Conservation (phyloP, 768 basidiomycete species). For the Tylopilus subfusipes region DNA sequence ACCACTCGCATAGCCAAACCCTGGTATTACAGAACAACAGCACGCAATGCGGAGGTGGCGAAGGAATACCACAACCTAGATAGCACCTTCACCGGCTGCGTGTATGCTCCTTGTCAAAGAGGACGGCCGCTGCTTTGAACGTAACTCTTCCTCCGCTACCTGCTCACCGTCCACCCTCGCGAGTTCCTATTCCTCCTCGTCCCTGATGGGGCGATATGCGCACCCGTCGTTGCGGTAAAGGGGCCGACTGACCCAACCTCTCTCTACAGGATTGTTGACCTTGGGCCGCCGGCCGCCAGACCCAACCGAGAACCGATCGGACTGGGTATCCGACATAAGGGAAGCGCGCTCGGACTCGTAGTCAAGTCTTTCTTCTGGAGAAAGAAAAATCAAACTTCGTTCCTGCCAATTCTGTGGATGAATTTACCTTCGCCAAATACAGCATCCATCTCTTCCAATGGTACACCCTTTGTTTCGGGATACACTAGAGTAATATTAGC, state of each 20-base stretch:
- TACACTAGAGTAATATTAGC: constrained; percentile 50
- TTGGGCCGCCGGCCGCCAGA: constrained; percentile 24
- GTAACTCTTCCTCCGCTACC: constrained; percentile 25
- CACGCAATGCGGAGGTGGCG: constrained; percentile 1
- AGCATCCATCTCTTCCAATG: constrained; percentile 87
- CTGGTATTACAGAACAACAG: constrained; percentile 4
- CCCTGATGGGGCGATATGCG: constrained; percentile 47
- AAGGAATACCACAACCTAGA: constrained; percentile 3
- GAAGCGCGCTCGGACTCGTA: constrained; percentile 64
- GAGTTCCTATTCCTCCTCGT: constrained; percentile 54
- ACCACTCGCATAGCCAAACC: constrained; percentile 7
- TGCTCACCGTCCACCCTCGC: constrained; percentile 45
- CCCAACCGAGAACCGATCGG: constrained; percentile 37
- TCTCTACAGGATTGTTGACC: constrained; percentile 18
- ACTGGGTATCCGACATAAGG: constrained; percentile 40
- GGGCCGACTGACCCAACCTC: constrained; percentile 51
- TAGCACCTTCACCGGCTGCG: constrained; percentile 4
- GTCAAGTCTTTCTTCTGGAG: constrained; percentile 56
- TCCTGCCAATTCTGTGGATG: constrained; percentile 6
- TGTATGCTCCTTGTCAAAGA: constrained; percentile 12
- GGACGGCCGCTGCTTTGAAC: constrained; percentile 12
- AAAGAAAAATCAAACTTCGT: constrained; percentile 7
- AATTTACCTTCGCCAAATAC: constrained; percentile 79
- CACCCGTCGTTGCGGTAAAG: constrained; percentile 42
- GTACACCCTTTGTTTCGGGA: constrained; percentile 83